Percentiles rank a stretch among this genome's conserved stretches.
phyloP scores from a whole-genome alignment of 192 early-diverging fungal genomes.

The Entomortierella chlamydospora region DNA sequence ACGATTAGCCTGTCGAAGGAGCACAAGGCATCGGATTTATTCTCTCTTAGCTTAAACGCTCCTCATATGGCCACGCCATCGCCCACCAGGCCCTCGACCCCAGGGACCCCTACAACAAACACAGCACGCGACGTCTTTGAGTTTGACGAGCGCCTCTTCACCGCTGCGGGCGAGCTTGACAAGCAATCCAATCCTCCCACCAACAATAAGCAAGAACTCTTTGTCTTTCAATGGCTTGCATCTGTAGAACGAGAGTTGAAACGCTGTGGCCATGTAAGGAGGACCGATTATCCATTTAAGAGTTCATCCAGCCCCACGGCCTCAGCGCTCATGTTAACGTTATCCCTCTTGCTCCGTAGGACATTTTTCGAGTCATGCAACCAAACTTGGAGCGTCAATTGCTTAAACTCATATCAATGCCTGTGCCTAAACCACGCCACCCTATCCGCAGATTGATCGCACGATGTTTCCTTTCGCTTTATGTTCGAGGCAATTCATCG shows the following conservation, averaged over 20 bases:
- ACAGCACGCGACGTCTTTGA: conserved; percentile 51
- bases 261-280: conserved; percentile 58
- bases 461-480: conserved; percentile 75
- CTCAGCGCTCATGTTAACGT: too few relatives aligned
- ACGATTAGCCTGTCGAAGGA: not conserved
- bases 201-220: conserved; percentile 79
- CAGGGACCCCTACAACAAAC: conserved; percentile 39
- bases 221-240: conserved; percentile 92
- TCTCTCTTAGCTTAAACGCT: not conserved
- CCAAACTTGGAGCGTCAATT: conserved; percentile 79
- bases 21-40: not conserved
- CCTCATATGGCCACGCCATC: conserved; percentile 35
- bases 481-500: conserved; percentile 78
- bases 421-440: conserved; percentile 70
- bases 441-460: conserved; percentile 79
- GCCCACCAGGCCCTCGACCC: conserved; percentile 47
- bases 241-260: conserved; percentile 81
- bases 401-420: conserved; percentile 73
- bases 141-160: conserved; percentile 44
- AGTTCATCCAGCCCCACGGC: too few relatives aligned
- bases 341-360: conserved; percentile 49
- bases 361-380: conserved; percentile 72
- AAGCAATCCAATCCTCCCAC: conserved; percentile 43
- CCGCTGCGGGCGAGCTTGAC: conserved; percentile 44
- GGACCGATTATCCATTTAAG: not conserved